Conservation (phyloP, 2,329 filamentous ascomycete species). For the Fragosphaeria purpurea region DNA sequence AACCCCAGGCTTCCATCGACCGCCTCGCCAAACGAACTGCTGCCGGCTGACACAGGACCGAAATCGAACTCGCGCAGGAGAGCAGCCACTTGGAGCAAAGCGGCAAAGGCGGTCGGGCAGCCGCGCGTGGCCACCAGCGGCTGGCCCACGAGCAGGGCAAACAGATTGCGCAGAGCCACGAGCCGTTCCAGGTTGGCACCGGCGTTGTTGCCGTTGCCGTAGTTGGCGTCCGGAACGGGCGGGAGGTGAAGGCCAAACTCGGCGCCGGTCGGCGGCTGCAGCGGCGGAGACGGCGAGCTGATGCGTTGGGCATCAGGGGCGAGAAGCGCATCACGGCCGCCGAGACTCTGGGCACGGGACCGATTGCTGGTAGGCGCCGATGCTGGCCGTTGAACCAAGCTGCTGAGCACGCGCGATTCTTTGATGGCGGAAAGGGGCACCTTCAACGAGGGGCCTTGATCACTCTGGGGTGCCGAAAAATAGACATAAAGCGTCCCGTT, state of each 20-base stretch:
- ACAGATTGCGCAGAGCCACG: slow-evolving; percentile 52
- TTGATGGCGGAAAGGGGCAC: slow-evolving; percentile 44
- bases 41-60: slow-evolving; percentile 46
- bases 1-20: slow-evolving; percentile 57
- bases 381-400: slow-evolving; percentile 39
- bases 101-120: slow-evolving; percentile 41
- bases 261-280: slow-evolving; percentile 26
- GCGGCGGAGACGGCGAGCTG: slow-evolving; percentile 26
- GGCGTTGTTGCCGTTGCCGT: slow-evolving; percentile 17
- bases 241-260: slow-evolving; percentile 47
- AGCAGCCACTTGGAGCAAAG: slow-evolving; percentile 43
- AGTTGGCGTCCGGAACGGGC: slow-evolving; percentile 10
- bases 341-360: slow-evolving; percentile 34
- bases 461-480: slow-evolving; percentile 41
- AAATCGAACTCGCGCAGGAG: slow-evolving; percentile 49
- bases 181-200: slow-evolving; percentile 42
- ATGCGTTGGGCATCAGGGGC: slow-evolving; percentile 38
- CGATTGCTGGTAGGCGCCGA: slow-evolving; percentile 21
- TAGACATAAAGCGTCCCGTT: slow-evolving; percentile 47
- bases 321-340: slow-evolving; percentile 36
- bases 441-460: slow-evolving; percentile 49
- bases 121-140: slow-evolving; percentile 49
- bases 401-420: slow-evolving; percentile 43
- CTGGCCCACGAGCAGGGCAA: slow-evolving; percentile 55
- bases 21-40: slow-evolving; percentile 48